Percentiles rank a stretch among this genome's conserved stretches.
These are phyloP conservation scores for Colletotrichum sp. DNA, from an alignment of 2,329 filamentous ascomycete genomes.

Conservation along the genomic window DNA sequence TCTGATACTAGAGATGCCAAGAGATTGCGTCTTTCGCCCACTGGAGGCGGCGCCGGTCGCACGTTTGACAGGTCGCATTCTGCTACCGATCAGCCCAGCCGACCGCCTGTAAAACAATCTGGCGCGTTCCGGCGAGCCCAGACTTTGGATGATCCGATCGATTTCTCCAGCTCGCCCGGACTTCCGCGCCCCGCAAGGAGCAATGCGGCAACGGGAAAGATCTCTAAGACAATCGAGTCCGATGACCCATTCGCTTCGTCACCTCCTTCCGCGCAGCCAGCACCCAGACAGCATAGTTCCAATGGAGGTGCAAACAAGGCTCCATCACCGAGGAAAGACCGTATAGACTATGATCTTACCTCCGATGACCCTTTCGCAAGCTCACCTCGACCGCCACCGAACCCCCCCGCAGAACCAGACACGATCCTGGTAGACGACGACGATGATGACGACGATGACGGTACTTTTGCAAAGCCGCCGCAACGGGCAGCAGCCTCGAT, in stretches of 20 bases:
- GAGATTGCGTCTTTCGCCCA: conserved; percentile 28
- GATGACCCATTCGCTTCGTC: conserved; percentile 28
- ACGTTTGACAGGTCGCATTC: not conserved
- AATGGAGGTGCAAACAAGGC: conserved; percentile 21
- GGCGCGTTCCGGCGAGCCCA: not conserved
- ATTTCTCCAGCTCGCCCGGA: conserved; percentile 40
- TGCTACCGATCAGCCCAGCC: not conserved
- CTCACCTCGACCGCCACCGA: conserved; percentile 21
- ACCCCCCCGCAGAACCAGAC: not conserved
- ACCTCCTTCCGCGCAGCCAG: conserved; percentile 14
- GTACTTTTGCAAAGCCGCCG: not conserved
- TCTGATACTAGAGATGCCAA: conserved; percentile 32
- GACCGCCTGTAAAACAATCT: not conserved
- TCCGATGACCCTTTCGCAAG: conserved; percentile 27
- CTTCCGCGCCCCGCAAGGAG: not conserved
- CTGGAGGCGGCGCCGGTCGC: not conserved
- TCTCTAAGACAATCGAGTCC: not conserved
- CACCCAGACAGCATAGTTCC: conserved; percentile 22
- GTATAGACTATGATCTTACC: not conserved
- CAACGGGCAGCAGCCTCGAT: not conserved
- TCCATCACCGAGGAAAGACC: not conserved
- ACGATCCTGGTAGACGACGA: conserved; percentile 1
- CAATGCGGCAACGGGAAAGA: not conserved
- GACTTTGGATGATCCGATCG: conserved; percentile 30
- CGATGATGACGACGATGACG: not conserved